Percentiles rank a stretch among this genome's conserved stretches.
Evolutionary conservation across 2,329 filamentous ascomycete genomes (phyloP).

Genomic region (Apiospora arundinis): DNA sequence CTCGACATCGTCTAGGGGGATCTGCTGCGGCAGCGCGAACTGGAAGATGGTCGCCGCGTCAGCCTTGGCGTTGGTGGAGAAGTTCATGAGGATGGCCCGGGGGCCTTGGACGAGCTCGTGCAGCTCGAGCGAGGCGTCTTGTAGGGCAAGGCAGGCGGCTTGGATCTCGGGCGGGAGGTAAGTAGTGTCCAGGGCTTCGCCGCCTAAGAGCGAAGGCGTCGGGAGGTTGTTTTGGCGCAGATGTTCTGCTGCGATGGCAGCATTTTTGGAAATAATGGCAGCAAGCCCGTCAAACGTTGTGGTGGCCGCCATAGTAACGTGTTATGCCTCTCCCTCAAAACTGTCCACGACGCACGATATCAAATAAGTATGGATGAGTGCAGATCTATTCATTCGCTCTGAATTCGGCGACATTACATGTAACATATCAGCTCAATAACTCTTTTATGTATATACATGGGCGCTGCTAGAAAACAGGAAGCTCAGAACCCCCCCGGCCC

Average conservation of each 20-base stretch:
- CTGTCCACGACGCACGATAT: neutral
- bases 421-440: neutral
- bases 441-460: neutral
- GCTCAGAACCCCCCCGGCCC: no score
- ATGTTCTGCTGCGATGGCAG: conserved; percentile 7
- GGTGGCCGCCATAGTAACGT: neutral
- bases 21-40: conserved; percentile 30
- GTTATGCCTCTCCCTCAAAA: no score
- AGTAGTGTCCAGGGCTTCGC: conserved; percentile 4
- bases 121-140: conserved; percentile 16
- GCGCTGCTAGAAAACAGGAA: no score
- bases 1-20: conserved; percentile 30
- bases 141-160: conserved; percentile 9
- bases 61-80: conserved; percentile 20
- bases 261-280: conserved; percentile 15
- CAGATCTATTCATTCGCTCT: neutral
- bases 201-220: conserved; percentile 1
- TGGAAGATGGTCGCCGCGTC: conserved; percentile 23
- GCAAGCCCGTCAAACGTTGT: conserved; percentile 5
- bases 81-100: conserved; percentile 12
- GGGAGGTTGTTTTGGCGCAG: conserved; percentile 18
- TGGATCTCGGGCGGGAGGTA: conserved; percentile 2
- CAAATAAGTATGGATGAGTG: neutral
- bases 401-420: neutral
- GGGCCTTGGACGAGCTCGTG: conserved; percentile 14